These are phyloP conservation scores for Cyclostephanos invisitatus DNA, from an alignment of 108 stramenopile species.

Conservation along the genomic window DNA sequence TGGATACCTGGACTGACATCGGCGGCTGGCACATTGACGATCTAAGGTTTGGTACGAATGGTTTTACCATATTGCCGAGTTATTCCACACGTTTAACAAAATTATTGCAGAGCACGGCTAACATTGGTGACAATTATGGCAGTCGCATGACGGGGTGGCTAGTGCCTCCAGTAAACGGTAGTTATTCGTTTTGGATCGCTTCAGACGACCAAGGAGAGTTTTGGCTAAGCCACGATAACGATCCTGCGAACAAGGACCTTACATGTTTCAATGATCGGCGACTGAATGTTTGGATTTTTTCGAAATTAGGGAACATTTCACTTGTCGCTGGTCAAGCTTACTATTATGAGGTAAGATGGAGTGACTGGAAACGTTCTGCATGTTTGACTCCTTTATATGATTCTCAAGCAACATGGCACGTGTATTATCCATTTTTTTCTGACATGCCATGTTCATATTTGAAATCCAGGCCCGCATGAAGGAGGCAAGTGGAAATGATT, in stretches of 20 bases:
- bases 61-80: neutral
- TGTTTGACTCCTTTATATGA: too few relatives aligned
- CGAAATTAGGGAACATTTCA: too few relatives aligned
- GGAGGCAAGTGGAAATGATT: neutral
- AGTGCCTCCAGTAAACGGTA: neutral
- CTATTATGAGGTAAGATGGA: neutral
- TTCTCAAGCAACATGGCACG: too few relatives aligned
- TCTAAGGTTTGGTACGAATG: too few relatives aligned
- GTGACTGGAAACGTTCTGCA: too few relatives aligned
- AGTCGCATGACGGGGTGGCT: neutral
- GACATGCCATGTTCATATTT: too few relatives aligned
- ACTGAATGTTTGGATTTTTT: too few relatives aligned
- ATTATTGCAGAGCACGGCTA: neutral
- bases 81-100: neutral
- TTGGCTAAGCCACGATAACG: neutral
- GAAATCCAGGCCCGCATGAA: neutral
- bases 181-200: slow-evolving; percentile 4
- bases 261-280: neutral
- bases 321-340: neutral
- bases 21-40: too few relatives aligned
- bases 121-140: neutral
- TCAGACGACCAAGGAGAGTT: slow-evolving; percentile 7
- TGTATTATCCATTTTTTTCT: too few relatives aligned
- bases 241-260: neutral
- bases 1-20: too few relatives aligned